Conservation (phyloP, 2,329 filamentous ascomycete species). For the Cryphonectria carpinicola region DNA sequence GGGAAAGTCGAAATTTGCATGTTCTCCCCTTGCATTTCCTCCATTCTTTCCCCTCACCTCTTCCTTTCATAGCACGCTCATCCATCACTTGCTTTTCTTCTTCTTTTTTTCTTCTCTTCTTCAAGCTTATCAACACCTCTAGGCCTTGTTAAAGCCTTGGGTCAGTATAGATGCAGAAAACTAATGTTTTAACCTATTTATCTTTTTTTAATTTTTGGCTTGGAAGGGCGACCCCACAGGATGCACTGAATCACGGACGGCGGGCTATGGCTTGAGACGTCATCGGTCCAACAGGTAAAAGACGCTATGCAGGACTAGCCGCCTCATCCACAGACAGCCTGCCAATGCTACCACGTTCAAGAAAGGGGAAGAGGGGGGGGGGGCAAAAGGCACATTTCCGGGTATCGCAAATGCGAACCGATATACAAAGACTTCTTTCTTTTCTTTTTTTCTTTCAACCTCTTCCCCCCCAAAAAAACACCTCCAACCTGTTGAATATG, state of each 20-base stretch:
- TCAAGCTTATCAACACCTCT: neutral
- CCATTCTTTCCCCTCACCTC: neutral
- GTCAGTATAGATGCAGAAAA: neutral
- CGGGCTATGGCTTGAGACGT: neutral
- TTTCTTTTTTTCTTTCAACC: neutral
- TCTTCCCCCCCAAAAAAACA: no score
- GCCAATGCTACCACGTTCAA: neutral
- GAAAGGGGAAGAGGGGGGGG: neutral
- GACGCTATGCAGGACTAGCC: slow-evolving; percentile 10
- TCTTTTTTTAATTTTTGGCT: neutral
- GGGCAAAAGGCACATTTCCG: neutral
- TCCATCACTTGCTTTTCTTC: neutral
- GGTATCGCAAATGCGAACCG: neutral
- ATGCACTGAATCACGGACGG: neutral
- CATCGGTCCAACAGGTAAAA: neutral
- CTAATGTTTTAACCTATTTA: neutral
- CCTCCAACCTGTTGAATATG: no score
- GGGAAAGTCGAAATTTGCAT: slow-evolving; percentile 28
- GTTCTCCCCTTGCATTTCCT: neutral
- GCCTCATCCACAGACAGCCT: slow-evolving; percentile 2
- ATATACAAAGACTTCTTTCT: neutral
- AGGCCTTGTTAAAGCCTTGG: neutral
- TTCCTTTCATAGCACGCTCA: neutral
- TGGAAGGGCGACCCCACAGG: neutral
- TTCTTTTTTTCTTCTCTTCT: neutral